Conservation (phyloP, 78 protist genomes). For the Cyanophora paradoxa region DNA sequence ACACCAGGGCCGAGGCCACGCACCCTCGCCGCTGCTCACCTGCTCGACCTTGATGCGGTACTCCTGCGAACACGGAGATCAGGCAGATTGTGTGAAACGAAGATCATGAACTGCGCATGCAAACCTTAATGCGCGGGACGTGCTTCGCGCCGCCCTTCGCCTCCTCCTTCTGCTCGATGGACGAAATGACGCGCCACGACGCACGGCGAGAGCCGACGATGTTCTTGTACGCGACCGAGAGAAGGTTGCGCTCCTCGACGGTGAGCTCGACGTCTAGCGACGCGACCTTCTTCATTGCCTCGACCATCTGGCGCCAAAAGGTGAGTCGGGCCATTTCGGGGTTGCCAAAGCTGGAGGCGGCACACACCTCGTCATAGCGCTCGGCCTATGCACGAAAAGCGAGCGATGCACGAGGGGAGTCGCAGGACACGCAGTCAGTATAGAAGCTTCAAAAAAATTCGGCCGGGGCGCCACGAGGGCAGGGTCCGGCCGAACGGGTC, state of each 20-base stretch:
- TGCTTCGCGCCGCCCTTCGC: conserved; percentile 49
- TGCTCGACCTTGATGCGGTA: conserved; percentile 61
- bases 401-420: too few relatives aligned
- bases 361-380: conserved; percentile 3
- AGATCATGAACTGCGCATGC: too few relatives aligned
- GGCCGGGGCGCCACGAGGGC: too few relatives aligned
- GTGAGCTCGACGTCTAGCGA: conserved; percentile 70
- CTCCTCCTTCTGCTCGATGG: conserved; percentile 77
- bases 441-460: too few relatives aligned
- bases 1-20: background rate
- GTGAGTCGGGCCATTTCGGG: too few relatives aligned
- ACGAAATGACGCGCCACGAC: conserved; percentile 92
- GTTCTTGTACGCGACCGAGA: conserved; percentile 98
- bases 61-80: too few relatives aligned
- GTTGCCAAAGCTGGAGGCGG: background rate
- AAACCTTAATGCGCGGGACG: conserved; percentile 41
- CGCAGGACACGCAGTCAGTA: too few relatives aligned
- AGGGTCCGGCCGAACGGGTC: too few relatives aligned
- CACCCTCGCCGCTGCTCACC: background rate
- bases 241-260: conserved; percentile 92
- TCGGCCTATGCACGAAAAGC: conserved; percentile 1
- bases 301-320: conserved; percentile 81
- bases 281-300: conserved; percentile 86
- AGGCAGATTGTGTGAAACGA: too few relatives aligned
- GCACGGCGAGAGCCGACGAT: conserved; percentile 97